A percentile compares a stretch with the other conserved stretches of the same genome.
Conservation (phyloP, 2,329 filamentous ascomycete species). For the Talaromyces sp. region DNA sequence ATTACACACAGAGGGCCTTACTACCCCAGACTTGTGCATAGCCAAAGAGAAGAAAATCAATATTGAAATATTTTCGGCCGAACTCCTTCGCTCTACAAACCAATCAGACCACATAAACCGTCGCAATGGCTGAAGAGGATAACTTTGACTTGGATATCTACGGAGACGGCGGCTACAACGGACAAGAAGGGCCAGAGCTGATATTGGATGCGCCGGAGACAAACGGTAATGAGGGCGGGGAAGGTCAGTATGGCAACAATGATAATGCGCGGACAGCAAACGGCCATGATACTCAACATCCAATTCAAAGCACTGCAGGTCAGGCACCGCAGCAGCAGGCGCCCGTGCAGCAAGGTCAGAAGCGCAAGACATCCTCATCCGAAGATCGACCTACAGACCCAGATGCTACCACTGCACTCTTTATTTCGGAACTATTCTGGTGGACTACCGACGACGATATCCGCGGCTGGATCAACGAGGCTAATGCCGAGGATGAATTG, state of each 20-base stretch:
- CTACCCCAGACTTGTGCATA: constrained; percentile 37
- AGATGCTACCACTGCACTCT: constrained; percentile 65
- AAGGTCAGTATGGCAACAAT: constrained; percentile 25
- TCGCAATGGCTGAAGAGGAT: constrained; percentile 55
- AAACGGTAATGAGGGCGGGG: constrained; percentile 25
- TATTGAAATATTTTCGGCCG: constrained; percentile 26
- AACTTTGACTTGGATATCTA: constrained; percentile 70
- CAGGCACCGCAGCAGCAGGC: constrained; percentile 43
- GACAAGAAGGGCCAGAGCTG: constrained; percentile 38
- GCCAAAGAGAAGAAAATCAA: constrained; percentile 27
- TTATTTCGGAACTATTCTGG: constrained; percentile 90
- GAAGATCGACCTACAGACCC: constrained; percentile 56
- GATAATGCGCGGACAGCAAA: constrained; percentile 26
- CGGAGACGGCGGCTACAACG: constrained; percentile 54
- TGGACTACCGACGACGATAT: constrained; percentile 97
- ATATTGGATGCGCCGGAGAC: constrained; percentile 37
- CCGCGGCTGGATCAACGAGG: constrained; percentile 76
- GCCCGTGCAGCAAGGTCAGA: constrained; percentile 54
- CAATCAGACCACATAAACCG: constrained; percentile 21
- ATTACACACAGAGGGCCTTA: constrained; percentile 19
- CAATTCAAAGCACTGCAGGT: constrained; percentile 19
- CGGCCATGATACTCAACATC: constrained; percentile 21
- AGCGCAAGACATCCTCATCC: constrained; percentile 51
- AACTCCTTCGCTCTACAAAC: constrained; percentile 20
- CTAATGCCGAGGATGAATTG: constrained; percentile 76